Evolutionary conservation across 441 rosid genomes (phyloP), one percentile per base, ranked within the genome.

Genomic region (Melastoma candidum): DNA sequence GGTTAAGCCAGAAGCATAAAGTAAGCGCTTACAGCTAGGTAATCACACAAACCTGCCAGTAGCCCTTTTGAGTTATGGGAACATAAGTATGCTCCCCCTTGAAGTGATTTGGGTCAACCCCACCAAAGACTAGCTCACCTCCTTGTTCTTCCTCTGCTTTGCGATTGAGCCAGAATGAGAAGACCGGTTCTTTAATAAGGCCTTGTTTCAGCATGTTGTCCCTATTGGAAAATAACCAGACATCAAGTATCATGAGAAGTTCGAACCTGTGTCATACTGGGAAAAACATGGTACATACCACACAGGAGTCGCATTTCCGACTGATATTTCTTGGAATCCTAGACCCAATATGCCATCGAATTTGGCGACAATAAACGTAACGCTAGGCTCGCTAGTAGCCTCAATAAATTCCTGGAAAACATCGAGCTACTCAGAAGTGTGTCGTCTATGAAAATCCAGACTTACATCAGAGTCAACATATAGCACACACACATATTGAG

Each of bases 81-180:
- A 54, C 66, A 12, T 49, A 62, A 54, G 60, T 62, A 36, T 55
- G 66, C 55, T 55, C 12, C 39, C 66, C 66, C 60, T 62, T 54
- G 50, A 62, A 62, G 66, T 62, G 66, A 7, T 62, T 62, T 0
- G 44, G 49, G 47, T 62, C 66, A 13, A 54, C 46, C 24, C 66
- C 66, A 47, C 66, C 66, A 55, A 62, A 62, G 12, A 62, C 54
- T 1, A 62, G 48, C 22, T 62, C 66, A 0, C 66, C 66, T 11
- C 66, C 66, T 44, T 62, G 49, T 44, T 62, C 60, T 24, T 14
- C 60, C 13, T 55, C 60, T 6, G 60, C 26, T n/a, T 54, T 62
- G 24, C 60, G 58, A 48, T 62, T 62, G 44, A 62, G 60, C 66
- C 66, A 62, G 29, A 62, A 62, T 2, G 66, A 62, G 49, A 62